Evolutionary conservation across 345 rosid genomes (phyloP), one percentile per base, ranked within the genome.

Genomic region (Draba incana): DNA sequence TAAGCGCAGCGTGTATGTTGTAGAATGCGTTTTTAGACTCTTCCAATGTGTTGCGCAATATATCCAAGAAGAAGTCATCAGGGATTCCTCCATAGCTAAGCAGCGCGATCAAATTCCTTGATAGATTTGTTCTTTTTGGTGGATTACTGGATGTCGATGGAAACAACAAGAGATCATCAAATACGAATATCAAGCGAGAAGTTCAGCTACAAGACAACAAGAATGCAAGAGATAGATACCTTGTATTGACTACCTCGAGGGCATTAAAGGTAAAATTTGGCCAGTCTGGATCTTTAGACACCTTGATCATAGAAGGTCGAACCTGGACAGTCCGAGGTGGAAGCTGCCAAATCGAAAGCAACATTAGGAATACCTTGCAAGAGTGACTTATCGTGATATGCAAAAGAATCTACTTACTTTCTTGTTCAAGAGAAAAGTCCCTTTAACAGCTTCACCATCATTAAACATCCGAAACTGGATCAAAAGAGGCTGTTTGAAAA

Each of bases 11-110:
- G 23, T 75, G 80, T 53, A 49, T 81, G n/a, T 74, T 81, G 35
- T 79, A 15, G 68, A 82, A 78, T 66, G 64, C 77, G 64, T 58
- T 24, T 10, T 62, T 55, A 2, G 85, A 80, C 53, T 86, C 89
- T 61, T 83, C 88, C 61, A 93, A 54, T 2, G 88, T 80, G 53
- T 42, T 78, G 31, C 30, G 51, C 76, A 88, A 45, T 47, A 83
- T 58, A 38, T 78, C 80, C 83, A 83, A 48, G 65, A 92, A 84
- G 62, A 81, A 80, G 0, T 62, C 79, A 15, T 84, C n/a, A 1
- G 98, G 92, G 58, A 93, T 80, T 41, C 96, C 94, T 41, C 98
- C 97, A 79, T 80, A 79, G 70, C 82, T 81, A 68, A 92, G 83
- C 53, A 92, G 86, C 8, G 85, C 79, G 68, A 90, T 81, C 72